phyloP scores from a whole-genome alignment of 2,329 filamentous ascomycete species.

The Neofusicoccum sp. region DNA sequence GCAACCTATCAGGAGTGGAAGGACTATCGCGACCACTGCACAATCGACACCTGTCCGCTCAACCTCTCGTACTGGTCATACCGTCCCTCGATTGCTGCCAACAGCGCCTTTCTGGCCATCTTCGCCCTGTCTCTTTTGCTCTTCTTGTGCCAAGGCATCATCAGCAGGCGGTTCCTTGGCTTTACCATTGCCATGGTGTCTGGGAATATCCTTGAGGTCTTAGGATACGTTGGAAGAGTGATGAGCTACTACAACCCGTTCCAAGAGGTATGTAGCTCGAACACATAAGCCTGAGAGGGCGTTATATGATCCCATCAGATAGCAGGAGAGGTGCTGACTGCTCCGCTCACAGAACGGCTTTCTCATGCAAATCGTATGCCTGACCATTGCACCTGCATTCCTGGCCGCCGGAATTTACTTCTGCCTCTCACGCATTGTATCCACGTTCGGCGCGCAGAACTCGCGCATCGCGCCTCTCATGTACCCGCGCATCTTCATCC shows the following conservation, averaged over 20 bases:
- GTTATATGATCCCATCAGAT: not conserved
- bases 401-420: conserved; percentile 66
- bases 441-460: conserved; percentile 38
- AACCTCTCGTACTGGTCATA: conserved; percentile 44
- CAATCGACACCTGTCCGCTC: conserved; percentile 40
- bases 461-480: conserved; percentile 45
- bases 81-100: conserved; percentile 42
- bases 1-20: conserved; percentile 22
- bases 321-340: not conserved
- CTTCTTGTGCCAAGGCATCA: conserved; percentile 38
- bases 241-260: conserved; percentile 60
- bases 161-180: conserved; percentile 39
- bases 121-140: conserved; percentile 43
- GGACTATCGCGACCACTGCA: conserved; percentile 33
- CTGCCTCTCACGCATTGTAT: conserved; percentile 50
- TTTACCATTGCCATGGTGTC: conserved; percentile 52
- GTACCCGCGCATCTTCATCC: conserved; percentile 53
- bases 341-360: conserved; percentile 51
- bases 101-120: conserved; percentile 42
- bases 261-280: conserved; percentile 30
- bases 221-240: conserved; percentile 63
- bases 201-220: conserved; percentile 57
- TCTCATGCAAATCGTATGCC: conserved; percentile 64
- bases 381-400: conserved; percentile 58
- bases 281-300: not conserved